Evolutionary conservation across 371 early-diverging fungal genomes (phyloP).

Genomic region (Mortierella sp.): DNA sequence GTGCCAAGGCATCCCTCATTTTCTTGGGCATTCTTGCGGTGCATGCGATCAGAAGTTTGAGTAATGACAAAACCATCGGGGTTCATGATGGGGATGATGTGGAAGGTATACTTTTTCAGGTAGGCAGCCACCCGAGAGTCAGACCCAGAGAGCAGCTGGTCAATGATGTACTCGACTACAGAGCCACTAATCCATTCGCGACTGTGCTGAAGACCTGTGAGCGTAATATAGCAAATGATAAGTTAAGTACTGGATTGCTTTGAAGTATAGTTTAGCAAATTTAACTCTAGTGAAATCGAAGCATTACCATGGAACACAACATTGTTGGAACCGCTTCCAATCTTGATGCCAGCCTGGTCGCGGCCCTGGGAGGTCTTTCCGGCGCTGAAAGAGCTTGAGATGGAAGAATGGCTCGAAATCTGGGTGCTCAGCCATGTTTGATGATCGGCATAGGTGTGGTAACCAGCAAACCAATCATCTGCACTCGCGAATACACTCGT

Average conservation of each 20-base stretch:
- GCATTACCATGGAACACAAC: constrained; percentile 43
- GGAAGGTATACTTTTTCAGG: constrained; percentile 48
- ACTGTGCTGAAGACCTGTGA: constrained; percentile 26
- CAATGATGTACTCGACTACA: constrained; percentile 42
- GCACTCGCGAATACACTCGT: constrained; percentile 12
- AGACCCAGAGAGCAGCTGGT: constrained; percentile 34
- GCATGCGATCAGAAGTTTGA: constrained; percentile 62
- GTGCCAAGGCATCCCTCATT: constrained; percentile 45
- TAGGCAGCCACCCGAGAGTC: constrained; percentile 44
- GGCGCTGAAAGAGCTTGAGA: constrained; percentile 30
- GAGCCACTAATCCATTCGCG: constrained; percentile 39
- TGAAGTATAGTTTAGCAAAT: no score
- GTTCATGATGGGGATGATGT: constrained; percentile 66
- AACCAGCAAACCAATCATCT: constrained; percentile 36
- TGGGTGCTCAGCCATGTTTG: constrained; percentile 28
- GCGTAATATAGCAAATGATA: not conserved
- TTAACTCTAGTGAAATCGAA: not conserved
- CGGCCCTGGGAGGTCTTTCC: constrained; percentile 43
- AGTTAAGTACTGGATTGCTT: not conserved
- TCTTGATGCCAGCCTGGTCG: constrained; percentile 45
- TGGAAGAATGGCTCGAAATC: constrained; percentile 21
- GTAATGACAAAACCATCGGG: constrained; percentile 72
- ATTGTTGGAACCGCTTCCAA: constrained; percentile 40
- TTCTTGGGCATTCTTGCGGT: constrained; percentile 68
- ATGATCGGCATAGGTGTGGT: constrained; percentile 43